phyloP scores from a whole-genome alignment of 257 asterid genomes.

The Mentha longifolia region DNA sequence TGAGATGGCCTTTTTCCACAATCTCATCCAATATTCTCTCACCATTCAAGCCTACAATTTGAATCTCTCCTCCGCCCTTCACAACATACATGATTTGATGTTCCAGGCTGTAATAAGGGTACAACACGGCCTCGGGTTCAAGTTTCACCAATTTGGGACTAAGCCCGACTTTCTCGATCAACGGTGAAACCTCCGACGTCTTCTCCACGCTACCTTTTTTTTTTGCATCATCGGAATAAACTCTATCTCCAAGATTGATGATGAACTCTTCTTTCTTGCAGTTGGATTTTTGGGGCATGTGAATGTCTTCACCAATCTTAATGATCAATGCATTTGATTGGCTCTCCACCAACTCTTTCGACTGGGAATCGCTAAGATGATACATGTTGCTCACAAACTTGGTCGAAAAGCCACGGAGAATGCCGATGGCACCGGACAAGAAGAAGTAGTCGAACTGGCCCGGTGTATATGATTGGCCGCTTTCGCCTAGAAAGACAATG shows the following conservation, averaged over 20 bases:
- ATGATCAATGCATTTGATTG: constrained; percentile 32
- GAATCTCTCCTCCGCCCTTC: constrained; percentile 44
- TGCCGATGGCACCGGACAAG: constrained; percentile 40
- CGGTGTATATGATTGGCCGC: constrained; percentile 20
- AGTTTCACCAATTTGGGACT: constrained; percentile 38
- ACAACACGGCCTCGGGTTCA: constrained; percentile 17
- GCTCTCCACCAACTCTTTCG: constrained; percentile 36
- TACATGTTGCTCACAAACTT: constrained; percentile 39
- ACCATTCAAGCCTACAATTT: constrained; percentile 46
- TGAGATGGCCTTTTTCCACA: constrained; percentile 38
- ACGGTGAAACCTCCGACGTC: constrained; percentile 15
- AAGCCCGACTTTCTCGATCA: constrained; percentile 33
- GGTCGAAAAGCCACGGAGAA: constrained; percentile 42
- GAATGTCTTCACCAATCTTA: constrained; percentile 25
- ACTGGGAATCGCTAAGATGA: constrained; percentile 1
- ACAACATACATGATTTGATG: constrained; percentile 35
- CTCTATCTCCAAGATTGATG: constrained; percentile 1
- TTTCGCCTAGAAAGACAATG: constrained; percentile 47
- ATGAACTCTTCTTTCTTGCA: neutral
- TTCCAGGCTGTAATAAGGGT: constrained; percentile 38
- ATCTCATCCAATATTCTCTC: constrained; percentile 29
- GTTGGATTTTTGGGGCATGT: constrained; percentile 32
- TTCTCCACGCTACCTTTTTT: too few species aligned
- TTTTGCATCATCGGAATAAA: too few species aligned
- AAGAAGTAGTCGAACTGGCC: constrained; percentile 47